Conservation (phyloP, 768 basidiomycete species). For the Suillus paluster region DNA sequence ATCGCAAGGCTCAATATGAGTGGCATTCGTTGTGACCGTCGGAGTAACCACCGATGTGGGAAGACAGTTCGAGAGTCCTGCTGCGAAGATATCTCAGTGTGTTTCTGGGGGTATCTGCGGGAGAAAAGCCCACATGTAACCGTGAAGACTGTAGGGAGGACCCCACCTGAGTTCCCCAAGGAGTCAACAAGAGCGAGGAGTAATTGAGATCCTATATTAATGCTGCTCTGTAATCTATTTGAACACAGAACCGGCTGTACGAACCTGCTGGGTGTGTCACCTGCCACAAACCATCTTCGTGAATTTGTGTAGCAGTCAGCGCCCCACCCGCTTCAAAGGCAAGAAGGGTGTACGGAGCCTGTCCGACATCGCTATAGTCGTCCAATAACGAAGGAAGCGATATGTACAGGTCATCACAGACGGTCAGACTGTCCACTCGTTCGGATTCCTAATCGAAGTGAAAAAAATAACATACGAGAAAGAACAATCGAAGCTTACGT, state of each 20-base stretch:
- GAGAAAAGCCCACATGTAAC: slow-evolving; percentile 35
- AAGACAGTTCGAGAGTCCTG: slow-evolving; percentile 34
- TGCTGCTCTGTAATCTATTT: not conserved
- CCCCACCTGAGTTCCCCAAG: slow-evolving; percentile 45
- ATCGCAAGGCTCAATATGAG: slow-evolving; percentile 45
- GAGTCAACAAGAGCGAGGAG: slow-evolving; percentile 50
- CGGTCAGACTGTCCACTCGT: slow-evolving; percentile 8
- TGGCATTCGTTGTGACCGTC: slow-evolving; percentile 44
- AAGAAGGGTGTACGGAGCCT: slow-evolving; percentile 47
- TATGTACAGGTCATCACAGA: slow-evolving; percentile 21
- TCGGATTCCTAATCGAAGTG: not conserved
- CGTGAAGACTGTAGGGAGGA: slow-evolving; percentile 38
- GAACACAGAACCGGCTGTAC: slow-evolving; percentile 15
- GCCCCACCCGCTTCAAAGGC: slow-evolving; percentile 43
- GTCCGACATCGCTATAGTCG: slow-evolving; percentile 14
- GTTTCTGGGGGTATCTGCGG: not conserved
- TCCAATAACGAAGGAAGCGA: slow-evolving; percentile 7
- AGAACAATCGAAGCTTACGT: slow-evolving; percentile 2
- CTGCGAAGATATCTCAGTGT: slow-evolving; percentile 15
- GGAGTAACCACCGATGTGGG: slow-evolving; percentile 27
- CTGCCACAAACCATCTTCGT: slow-evolving; percentile 41
- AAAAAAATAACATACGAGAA: not conserved
- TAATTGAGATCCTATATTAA: slow-evolving; percentile 45
- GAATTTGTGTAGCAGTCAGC: slow-evolving; percentile 37
- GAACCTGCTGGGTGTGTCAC: slow-evolving; percentile 45